Conservation (phyloP, 768 basidiomycete species). For the Termitomyces sp. region DNA sequence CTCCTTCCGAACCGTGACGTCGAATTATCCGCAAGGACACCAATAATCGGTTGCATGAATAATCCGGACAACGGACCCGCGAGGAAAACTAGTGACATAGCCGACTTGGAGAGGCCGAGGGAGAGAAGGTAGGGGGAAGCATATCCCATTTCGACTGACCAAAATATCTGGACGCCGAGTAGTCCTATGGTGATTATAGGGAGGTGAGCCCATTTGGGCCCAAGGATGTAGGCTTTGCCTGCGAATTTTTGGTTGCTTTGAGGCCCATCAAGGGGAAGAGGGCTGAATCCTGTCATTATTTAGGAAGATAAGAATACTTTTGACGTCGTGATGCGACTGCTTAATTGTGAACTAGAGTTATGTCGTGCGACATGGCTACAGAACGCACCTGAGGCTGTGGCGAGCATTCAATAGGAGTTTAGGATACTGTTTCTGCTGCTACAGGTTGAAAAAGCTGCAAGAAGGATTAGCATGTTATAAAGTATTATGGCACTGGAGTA, state of each 20-base stretch:
- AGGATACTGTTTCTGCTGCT: background rate
- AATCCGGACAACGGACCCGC: conserved; percentile 91
- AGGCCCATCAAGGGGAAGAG: conserved; percentile 1
- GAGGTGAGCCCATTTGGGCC: conserved; percentile 64
- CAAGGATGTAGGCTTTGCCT: conserved; percentile 57
- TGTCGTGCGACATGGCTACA: background rate
- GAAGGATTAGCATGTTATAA: background rate
- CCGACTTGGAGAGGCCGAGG: conserved; percentile 80
- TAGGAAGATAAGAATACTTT: background rate
- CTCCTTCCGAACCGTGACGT: conserved; percentile 82
- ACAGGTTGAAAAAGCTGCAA: background rate
- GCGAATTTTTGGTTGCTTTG: conserved; percentile 9
- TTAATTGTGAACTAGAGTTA: background rate
- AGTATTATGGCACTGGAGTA: background rate
- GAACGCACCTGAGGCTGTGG: background rate
- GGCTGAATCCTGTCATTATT: conserved; percentile 11
- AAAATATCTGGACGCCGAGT: conserved; percentile 83
- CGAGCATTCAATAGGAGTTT: background rate
- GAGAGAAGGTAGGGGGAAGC: conserved; percentile 87
- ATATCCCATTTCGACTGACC: conserved; percentile 95
- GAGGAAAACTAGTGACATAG: conserved; percentile 88
- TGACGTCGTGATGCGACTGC: background rate
- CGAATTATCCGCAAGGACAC: conserved; percentile 83
- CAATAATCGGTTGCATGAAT: conserved; percentile 87
- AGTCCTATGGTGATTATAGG: conserved; percentile 75